phyloP scores from a whole-genome alignment of 176 grass and related monocot species.

The Bromus sterilis region DNA sequence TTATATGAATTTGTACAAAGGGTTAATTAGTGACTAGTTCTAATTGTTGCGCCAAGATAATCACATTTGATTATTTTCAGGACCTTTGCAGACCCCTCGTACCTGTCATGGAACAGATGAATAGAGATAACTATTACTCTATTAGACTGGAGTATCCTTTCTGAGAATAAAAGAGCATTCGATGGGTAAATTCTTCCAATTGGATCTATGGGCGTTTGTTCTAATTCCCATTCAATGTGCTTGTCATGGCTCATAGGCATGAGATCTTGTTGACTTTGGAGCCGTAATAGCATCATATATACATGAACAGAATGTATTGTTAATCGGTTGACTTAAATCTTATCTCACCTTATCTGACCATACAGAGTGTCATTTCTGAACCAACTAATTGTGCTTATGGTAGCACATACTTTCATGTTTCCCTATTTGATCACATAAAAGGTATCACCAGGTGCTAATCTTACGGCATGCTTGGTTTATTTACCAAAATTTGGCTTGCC shows the following conservation, averaged over 20 bases:
- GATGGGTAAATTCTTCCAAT: slow-evolving; percentile 9
- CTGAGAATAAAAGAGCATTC: slow-evolving; percentile 7
- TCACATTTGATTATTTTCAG: slow-evolving; percentile 44
- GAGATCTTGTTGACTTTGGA: neutral
- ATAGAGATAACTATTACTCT: slow-evolving; percentile 33
- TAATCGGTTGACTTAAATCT: neutral
- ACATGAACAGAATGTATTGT: neutral
- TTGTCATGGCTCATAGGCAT: neutral
- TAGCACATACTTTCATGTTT: neutral
- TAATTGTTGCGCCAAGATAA: neutral
- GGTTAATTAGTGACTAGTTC: neutral
- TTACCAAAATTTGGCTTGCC: neutral
- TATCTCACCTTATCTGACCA: neutral
- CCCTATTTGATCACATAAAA: neutral
- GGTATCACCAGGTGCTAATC: neutral
- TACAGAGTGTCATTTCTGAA: neutral
- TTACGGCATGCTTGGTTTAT: neutral
- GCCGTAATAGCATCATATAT: neutral
- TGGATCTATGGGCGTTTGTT: slow-evolving; percentile 5
- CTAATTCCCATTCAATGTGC: neutral
- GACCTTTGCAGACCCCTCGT: slow-evolving; percentile 79
- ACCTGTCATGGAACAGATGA: slow-evolving; percentile 86
- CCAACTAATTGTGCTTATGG: neutral
- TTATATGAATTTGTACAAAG: slow-evolving; percentile 1
- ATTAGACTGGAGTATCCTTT: slow-evolving; percentile 16